Evolutionary conservation across 1,284 basidiomycete species (phyloP).

Genomic region (Tausonia pullulans): DNA sequence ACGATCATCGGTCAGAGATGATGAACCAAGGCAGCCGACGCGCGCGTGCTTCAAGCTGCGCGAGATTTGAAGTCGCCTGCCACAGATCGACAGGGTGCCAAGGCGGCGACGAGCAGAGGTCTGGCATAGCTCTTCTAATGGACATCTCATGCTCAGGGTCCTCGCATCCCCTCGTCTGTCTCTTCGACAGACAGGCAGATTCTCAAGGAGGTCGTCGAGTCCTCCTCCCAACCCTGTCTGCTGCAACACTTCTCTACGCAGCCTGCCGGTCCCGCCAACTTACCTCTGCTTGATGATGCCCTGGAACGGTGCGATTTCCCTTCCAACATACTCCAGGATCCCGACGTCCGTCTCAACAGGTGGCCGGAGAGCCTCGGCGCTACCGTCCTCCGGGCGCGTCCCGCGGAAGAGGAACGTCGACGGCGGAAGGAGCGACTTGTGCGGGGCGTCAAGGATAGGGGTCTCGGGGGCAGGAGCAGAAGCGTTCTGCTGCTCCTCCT

Average conservation of each 20-base stretch:
- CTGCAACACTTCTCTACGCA: too few species aligned
- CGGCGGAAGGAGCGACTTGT: constrained; percentile 18
- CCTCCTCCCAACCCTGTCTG: too few species aligned
- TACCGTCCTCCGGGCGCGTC: not conserved
- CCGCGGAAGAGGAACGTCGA: constrained; percentile 17
- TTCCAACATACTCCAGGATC: constrained; percentile 74
- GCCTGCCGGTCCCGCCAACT: constrained; percentile 18
- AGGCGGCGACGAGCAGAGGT: not conserved
- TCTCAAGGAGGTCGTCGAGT: too few species aligned
- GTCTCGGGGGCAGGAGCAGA: not conserved
- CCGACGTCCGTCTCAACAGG: constrained; percentile 68
- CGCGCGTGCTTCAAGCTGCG: too few species aligned
- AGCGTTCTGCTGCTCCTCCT: too few species aligned
- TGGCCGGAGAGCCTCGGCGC: constrained; percentile 4
- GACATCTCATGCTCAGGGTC: not conserved
- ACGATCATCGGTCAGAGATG: not conserved
- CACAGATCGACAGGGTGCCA: not conserved
- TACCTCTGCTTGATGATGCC: constrained; percentile 94
- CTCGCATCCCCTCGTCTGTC: not conserved
- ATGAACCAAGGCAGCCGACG: too few species aligned
- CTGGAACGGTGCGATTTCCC: constrained; percentile 56
- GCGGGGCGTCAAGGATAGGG: not conserved
- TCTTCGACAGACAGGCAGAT: too few species aligned
- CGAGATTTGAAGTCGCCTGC: not conserved
- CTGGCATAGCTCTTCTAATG: not conserved